These are phyloP conservation scores for Isoetes taiwanensis DNA, from an alignment of 75 land plant genomes.

Conservation along the genomic window DNA sequence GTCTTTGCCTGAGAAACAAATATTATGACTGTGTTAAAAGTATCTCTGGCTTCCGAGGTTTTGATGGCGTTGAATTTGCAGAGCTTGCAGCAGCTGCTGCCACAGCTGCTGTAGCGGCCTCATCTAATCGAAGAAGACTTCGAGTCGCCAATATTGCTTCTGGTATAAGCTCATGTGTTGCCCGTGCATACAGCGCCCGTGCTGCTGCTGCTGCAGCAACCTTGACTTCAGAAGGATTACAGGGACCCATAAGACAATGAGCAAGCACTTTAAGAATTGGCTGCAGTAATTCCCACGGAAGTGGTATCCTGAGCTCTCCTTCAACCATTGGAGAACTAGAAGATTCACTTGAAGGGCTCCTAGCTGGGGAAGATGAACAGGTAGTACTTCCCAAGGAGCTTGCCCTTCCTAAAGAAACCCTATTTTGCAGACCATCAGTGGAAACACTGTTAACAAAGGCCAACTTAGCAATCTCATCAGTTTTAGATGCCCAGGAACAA, in stretches of 20 bases:
- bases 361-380: too few relatives aligned
- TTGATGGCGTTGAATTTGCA: constrained; percentile 18
- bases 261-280: constrained; percentile 76
- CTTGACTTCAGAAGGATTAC: constrained; percentile 43
- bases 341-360: too few relatives aligned
- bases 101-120: constrained; percentile 15
- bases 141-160: constrained; percentile 80
- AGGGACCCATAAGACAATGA: constrained; percentile 77
- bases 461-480: constrained; percentile 15
- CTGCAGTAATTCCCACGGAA: constrained; percentile 83
- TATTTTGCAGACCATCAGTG: too few relatives aligned
- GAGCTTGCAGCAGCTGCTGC: constrained; percentile 1
- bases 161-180: constrained; percentile 75
- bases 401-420: too few relatives aligned
- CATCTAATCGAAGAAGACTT: constrained; percentile 62
- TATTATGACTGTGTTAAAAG: constrained; percentile 13
- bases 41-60: constrained; percentile 57
- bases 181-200: constrained; percentile 54
- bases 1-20: not conserved
- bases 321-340: too few relatives aligned
- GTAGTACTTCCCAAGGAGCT: too few relatives aligned
- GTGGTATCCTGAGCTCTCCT: constrained; percentile 40
- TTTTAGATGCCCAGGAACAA: constrained; percentile 12
- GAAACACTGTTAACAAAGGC: too few relatives aligned
- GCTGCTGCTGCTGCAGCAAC: constrained; percentile 54